These are phyloP conservation scores for Piper longum DNA, from an alignment of 164 flowering plant genomes.

Conservation along the genomic window DNA sequence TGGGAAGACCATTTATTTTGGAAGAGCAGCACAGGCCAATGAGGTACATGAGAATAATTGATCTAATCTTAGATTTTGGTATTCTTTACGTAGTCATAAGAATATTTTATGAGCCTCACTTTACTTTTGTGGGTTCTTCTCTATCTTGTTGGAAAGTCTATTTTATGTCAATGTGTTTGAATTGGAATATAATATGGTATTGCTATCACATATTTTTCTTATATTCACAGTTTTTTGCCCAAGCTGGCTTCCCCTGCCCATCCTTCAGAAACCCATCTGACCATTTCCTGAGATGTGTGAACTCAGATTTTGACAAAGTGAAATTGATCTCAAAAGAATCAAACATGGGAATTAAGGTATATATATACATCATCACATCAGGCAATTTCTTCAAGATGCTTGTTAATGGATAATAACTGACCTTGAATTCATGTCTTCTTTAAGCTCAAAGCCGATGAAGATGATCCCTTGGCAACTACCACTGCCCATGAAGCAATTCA, in stretches of 20 bases:
- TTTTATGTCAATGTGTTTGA: no score
- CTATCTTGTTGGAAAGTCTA: no score
- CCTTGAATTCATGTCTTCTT: no score
- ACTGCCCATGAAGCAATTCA: constrained; percentile 79
- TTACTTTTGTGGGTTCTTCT: no score
- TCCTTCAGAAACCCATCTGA: constrained; percentile 87
- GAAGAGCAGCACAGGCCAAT: constrained; percentile 70
- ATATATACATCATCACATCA: no score
- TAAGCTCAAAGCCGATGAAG: constrained; percentile 25
- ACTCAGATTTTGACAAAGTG: constrained; percentile 47
- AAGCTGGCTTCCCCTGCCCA: constrained; percentile 96
- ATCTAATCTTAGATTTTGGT: no score
- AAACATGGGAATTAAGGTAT: not conserved
- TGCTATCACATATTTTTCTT: not conserved
- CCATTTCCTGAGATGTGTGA: constrained; percentile 52
- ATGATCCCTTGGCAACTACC: constrained; percentile 75
- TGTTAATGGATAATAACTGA: no score
- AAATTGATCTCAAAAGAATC: constrained; percentile 8
- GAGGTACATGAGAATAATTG: constrained; percentile 24
- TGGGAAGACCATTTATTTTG: constrained; percentile 80
- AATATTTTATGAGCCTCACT: no score
- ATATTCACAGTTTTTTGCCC: constrained; percentile 65
- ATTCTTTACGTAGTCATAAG: no score
- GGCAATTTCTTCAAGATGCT: no score
- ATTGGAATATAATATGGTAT: no score